Base-by-base conservation (phyloP, 257 asterid species). In the Plectranthus barbatus region DNA sequence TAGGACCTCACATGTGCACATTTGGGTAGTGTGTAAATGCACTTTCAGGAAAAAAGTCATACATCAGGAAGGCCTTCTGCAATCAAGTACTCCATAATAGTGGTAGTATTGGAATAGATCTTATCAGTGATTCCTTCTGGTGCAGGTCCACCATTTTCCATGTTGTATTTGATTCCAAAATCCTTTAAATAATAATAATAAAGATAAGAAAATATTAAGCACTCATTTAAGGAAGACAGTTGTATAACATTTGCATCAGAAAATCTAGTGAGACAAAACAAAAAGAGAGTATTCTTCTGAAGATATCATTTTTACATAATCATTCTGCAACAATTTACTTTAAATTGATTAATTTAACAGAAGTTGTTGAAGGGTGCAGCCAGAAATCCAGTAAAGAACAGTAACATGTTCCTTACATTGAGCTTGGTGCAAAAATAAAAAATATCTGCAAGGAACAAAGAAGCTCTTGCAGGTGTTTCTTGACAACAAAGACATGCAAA, bases 111-210 rank as follows among this genome's bases (percentile, higher is more conserved):
- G 56, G 85, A 64, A 74, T 81, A 89, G 49, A 92, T 89, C 82
- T 85, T 87, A 67, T 89, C 86, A 1, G 99, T 92, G 73, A 89
- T 80, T 66, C 91, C 93, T 82, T 92, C 99, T 4, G 94, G 96
- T 56, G 99, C 99, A 69, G 99, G 99, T 61, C 99, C 99, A 68
- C 99, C 99, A 79, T 92, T 92, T 78, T 85, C 99, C 99, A 92
- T 92, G 86, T 89, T 92, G 87, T 92, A 92, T 73, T 92, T 92
- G 69, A 92, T 89, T 72, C 99, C 99, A 74, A 92, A 92, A 67
- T 92, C 99, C 99, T 92, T 80, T n/a, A n/a, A n/a, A n/a, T n/a
- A n/a, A n/a, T n/a, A n/a, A n/a, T n/a, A n/a, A n/a, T n/a, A n/a
- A n/a, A n/a, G n/a, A n/a, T n/a, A n/a, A n/a, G n/a, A n/a, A n/a